Evolutionary conservation across 1,139 yeast genomes (phyloP).

Genomic region (Hyphopichia wangnamkhiaoensis): DNA sequence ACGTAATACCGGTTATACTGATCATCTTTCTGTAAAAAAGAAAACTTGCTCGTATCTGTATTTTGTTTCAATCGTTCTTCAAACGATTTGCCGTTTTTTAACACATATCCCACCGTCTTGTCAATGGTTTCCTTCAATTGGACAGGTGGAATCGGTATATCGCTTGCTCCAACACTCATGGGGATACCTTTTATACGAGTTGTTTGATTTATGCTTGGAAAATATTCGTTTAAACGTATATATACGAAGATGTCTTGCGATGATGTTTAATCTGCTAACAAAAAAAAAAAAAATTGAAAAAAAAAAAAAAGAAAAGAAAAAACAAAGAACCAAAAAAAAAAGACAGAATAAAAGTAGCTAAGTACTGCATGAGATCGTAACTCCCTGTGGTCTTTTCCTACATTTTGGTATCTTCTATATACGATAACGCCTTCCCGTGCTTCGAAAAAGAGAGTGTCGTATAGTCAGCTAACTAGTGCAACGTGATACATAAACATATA

Average conservation of each 20-base stretch:
- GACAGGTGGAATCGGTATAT: conserved; percentile 48
- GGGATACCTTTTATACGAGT: too few species aligned
- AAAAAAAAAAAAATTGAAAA: too few species aligned
- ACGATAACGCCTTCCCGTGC: background rate
- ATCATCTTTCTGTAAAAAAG: conserved; percentile 57
- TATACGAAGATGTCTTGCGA: too few species aligned
- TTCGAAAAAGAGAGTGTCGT: too few species aligned
- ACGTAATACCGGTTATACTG: conserved; percentile 60
- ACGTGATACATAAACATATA: too few species aligned
- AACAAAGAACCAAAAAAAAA: background rate
- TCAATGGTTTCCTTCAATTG: conserved; percentile 59
- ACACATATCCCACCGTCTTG: conserved; percentile 72
- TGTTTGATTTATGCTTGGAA: too few species aligned
- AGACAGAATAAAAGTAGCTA: background rate
- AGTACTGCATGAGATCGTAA: background rate
- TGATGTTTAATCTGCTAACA: background rate
- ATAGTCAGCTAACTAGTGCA: too few species aligned
- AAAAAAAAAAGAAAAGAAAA: background rate
- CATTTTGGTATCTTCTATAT: background rate
- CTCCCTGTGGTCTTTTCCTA: background rate
- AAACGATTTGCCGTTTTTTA: conserved; percentile 66
- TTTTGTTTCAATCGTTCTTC: conserved; percentile 60
- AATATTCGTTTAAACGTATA: too few species aligned
- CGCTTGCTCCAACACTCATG: too few species aligned
- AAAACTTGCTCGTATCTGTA: conserved; percentile 54